Base-by-base conservation (phyloP, 1,139 yeast genomes). In the Yamadazyma atlantica region DNA sequence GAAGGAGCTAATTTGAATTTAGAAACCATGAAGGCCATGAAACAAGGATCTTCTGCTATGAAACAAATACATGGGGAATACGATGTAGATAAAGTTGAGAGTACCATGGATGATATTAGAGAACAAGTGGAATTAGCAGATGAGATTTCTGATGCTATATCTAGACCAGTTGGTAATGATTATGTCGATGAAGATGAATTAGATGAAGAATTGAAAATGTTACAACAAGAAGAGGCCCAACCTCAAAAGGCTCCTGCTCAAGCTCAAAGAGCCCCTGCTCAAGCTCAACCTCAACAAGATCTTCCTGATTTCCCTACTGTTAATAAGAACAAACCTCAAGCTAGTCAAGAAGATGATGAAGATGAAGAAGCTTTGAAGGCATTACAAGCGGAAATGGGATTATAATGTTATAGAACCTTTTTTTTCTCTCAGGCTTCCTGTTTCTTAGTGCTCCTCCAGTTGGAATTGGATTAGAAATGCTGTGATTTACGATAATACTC, bases 11-110 rank as follows among this genome's bases (percentile, higher is more conserved):
- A 90, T 69, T 78, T 92, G 80, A 92, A 92, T 71, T 73, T 86
- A 64, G 98, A 94, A 69, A 92, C 98, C 27, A 86, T 94, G 96
- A 87, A 87, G 76, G 96, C 96, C 39, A 92, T 92, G 97, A 85
- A 90, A 64, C 95, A 89, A 63, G 97, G 97, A 46, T 95, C 98
- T 9, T 77, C 75, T 56, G 98, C 97, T 35, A 88, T 92, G 96
- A 89, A 90, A 63, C 87, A 85, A 55, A 92, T 92, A 55, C 97
- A 92, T 61, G 92, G 90, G 46, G 96, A 90, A 55, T 82, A 92
- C 73, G 85, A 90, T 61, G 89, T 92, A 41, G 98, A 92, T 63
- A 90, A 89, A 69, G 97, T 92, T 34, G 98, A 92, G 60, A 87
- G 84, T 53, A 90, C 97, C n/a, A 92, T 92, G 97, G 98, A 92